Conservation (phyloP, 1,284 basidiomycete genomes). For the Sanghuangporus baumii region DNA sequence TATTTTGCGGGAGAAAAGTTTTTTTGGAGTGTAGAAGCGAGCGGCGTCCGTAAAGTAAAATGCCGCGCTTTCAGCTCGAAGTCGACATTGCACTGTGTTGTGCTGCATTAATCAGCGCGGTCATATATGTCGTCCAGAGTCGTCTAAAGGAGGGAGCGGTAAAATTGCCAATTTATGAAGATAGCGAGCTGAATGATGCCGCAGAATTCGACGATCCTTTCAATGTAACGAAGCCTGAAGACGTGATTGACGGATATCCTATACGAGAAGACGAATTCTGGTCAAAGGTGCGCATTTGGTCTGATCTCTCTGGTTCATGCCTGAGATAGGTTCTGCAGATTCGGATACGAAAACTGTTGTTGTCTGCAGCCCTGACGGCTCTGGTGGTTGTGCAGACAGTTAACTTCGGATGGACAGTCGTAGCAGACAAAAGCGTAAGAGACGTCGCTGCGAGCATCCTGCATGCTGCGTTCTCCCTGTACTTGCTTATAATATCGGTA, state of each 20-base stretch:
- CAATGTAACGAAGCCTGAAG: conserved; percentile 66
- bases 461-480: conserved; percentile 54
- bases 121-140: conserved; percentile 31
- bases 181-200: conserved; percentile 25
- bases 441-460: conserved; percentile 39
- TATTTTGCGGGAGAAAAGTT: background rate
- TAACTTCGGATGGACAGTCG: conserved; percentile 46
- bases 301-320: conserved; percentile 6
- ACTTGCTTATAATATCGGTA: conserved; percentile 49
- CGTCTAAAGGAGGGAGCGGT: conserved; percentile 46
- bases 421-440: conserved; percentile 29
- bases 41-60: conserved; percentile 22
- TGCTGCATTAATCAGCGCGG: conserved; percentile 39
- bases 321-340: conserved; percentile 33
- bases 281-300: conserved; percentile 42
- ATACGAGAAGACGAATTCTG: conserved; percentile 72
- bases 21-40: background rate
- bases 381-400: conserved; percentile 48
- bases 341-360: conserved; percentile 48
- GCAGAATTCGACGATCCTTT: conserved; percentile 58
- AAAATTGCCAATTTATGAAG: conserved; percentile 43
- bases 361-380: conserved; percentile 39
- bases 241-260: conserved; percentile 70
- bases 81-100: conserved; percentile 45
- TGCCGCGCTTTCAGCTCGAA: conserved; percentile 59